These are phyloP conservation scores for Coccomyxa subellipsoidea DNA, from an alignment of 163 green algal genomes.

Conservation along the genomic window DNA sequence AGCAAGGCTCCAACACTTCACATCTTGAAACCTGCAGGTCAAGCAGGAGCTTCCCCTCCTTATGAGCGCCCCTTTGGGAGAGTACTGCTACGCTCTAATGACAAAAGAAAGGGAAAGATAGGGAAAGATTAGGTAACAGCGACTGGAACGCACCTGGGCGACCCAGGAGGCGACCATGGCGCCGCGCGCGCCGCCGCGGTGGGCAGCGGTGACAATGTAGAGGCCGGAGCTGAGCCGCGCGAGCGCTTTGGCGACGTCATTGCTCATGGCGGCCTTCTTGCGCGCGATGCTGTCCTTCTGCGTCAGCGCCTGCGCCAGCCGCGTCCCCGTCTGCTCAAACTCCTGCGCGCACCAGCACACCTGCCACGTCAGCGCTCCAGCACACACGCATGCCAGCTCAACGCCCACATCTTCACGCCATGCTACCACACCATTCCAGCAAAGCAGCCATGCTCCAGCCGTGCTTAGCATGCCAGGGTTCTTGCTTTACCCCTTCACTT, in stretches of 20 bases:
- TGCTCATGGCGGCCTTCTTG: slow-evolving; percentile 79
- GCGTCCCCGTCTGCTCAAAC: slow-evolving; percentile 78
- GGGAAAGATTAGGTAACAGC: no score
- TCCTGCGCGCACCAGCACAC: slow-evolving; percentile 39
- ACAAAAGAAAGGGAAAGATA: no score
- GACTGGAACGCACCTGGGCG: slow-evolving; percentile 18
- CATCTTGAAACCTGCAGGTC: no score
- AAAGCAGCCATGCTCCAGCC: no score
- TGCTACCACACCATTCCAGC: no score
- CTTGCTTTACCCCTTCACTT: no score
- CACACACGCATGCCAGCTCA: background rate
- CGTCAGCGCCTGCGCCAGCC: slow-evolving; percentile 77
- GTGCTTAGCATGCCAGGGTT: no score
- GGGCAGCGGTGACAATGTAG: slow-evolving; percentile 90
- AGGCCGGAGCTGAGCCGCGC: slow-evolving; percentile 79
- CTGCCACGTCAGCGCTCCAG: background rate
- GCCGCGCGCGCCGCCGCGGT: slow-evolving; percentile 47
- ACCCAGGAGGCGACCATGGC: slow-evolving; percentile 51
- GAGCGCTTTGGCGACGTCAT: slow-evolving; percentile 84
- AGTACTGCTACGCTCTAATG: no score
- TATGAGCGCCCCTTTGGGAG: no score
- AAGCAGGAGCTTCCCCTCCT: no score
- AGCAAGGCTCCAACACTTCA: no score
- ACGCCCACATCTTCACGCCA: no score
- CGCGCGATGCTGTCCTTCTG: slow-evolving; percentile 77